These are phyloP conservation scores for Teratosphaeria nubilosa DNA, from an alignment of 2,329 filamentous ascomycete species.

Conservation along the genomic window DNA sequence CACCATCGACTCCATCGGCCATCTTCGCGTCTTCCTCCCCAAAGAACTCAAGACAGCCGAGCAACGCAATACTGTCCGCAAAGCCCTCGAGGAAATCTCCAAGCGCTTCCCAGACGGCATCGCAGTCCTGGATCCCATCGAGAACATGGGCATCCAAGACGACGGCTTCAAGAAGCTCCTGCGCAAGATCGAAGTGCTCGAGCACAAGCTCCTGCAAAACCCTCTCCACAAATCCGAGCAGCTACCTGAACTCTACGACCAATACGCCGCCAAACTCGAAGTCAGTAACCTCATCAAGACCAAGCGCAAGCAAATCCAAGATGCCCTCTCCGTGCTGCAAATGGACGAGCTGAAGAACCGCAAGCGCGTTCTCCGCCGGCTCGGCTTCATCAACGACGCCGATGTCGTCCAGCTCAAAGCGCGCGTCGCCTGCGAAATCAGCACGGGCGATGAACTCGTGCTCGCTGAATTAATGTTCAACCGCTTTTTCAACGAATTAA, in stretches of 20 bases:
- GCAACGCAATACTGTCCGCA: constrained; percentile 59
- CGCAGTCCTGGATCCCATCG: constrained; percentile 79
- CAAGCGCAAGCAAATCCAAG: constrained; percentile 75
- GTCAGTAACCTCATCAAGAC: constrained; percentile 71
- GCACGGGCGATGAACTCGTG: constrained; percentile 88
- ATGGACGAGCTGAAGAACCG: constrained; percentile 92
- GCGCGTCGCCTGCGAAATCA: constrained; percentile 94
- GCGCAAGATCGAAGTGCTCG: constrained; percentile 89
- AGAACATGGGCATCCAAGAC: constrained; percentile 91
- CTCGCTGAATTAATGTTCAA: constrained; percentile 92
- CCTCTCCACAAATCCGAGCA: constrained; percentile 84
- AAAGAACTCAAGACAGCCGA: constrained; percentile 59
- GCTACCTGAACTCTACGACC: constrained; percentile 73
- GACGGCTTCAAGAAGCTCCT: constrained; percentile 89
- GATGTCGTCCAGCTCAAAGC: constrained; percentile 97
- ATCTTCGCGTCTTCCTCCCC: constrained; percentile 74
- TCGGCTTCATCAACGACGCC: constrained; percentile 90
- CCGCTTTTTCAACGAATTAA: constrained; percentile 92
- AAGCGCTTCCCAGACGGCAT: constrained; percentile 87
- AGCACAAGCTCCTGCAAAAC: constrained; percentile 79
- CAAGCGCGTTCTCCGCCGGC: constrained; percentile 84
- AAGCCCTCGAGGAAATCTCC: constrained; percentile 65
- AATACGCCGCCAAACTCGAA: constrained; percentile 72
- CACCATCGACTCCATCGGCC: constrained; percentile 74
- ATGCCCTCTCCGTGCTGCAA: constrained; percentile 80